phyloP scores from a whole-genome alignment of 2,329 filamentous ascomycete species.

The Chaetomium sp. region DNA sequence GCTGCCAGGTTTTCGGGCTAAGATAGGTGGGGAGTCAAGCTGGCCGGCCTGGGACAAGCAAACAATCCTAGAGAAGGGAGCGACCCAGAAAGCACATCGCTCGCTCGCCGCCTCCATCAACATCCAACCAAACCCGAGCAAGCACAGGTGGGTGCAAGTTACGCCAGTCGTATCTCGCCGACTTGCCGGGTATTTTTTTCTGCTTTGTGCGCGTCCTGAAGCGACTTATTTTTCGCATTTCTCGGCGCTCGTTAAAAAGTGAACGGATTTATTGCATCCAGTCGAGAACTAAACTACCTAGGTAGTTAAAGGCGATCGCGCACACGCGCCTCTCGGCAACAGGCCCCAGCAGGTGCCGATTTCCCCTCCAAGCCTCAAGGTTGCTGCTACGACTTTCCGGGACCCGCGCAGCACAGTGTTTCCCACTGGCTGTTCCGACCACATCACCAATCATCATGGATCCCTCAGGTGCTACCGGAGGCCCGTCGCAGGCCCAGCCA shows the following conservation, averaged over 20 bases:
- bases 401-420: conserved; percentile 28
- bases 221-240: conserved; percentile 3
- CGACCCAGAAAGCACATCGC: conserved; percentile 12
- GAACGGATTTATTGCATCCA: conserved; percentile 12
- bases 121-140: conserved; percentile 18
- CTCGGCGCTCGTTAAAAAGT: conserved; percentile 8
- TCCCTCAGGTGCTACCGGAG: conserved; percentile 28
- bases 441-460: conserved; percentile 30
- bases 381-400: conserved; percentile 3
- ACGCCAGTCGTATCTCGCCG: conserved; percentile 8
- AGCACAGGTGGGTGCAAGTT: conserved; percentile 10
- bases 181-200: conserved; percentile 3
- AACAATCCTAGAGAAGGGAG: conserved; percentile 4
- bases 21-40: neutral
- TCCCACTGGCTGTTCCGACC: conserved; percentile 29
- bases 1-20: conserved; percentile 12
- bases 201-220: neutral
- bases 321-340: conserved; percentile 19
- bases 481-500: conserved; percentile 31
- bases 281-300: conserved; percentile 12
- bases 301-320: conserved; percentile 22
- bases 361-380: conserved; percentile 13
- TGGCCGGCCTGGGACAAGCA: conserved; percentile 11
- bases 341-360: conserved; percentile 15
- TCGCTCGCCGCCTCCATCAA: conserved; percentile 18